Base-by-base conservation (phyloP, 2,329 filamentous ascomycete genomes). In the Shiraia bambusicola region DNA sequence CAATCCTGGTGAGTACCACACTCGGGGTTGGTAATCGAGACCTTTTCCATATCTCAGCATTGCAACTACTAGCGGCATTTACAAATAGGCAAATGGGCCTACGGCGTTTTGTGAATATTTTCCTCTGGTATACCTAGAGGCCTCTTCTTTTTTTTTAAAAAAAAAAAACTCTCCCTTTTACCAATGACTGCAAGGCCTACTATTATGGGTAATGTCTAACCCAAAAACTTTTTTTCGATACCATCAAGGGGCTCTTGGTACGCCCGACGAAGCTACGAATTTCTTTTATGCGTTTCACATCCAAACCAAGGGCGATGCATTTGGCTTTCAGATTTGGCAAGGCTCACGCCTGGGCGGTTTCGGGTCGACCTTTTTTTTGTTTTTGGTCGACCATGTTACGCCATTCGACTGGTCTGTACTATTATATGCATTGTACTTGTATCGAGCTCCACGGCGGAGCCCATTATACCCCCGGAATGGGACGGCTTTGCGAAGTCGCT, bases 1-100 rank as follows among this genome's bases (percentile, higher is more conserved):
- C 32, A 49, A 52, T 31, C 81, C 87, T n/a, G 82, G 82, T 65
- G 88, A 90, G 60, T 94, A 93, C 71, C 86, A 94, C 66, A 79
- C 84, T 50, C 87, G 88, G 67, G 89, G 88, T 61, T 95, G 89
- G 89, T 94, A 81, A 59, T 37, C 19, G 17, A 17, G 15, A 19
- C 36, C 42, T 40, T 37, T 45, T 17, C 43, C n/a, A n/a, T n/a
- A 22, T 22, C 49, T 55, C 35, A 50, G 40, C 52, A 57, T 58
- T 50, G 64, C 55, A 52, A 64, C 50, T 63, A 63, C 52, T 53
- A 66, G 64, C 62, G 62, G 64, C 65, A 67, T 67, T 42, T 55
- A 62, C 41, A 56, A 59, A 54, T 50, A 46, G 49, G 59, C 59
- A 65, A 59, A 54, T 58, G 59, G 42, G 54, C 53, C 8, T 51